phyloP scores from a whole-genome alignment of 495 filamentous ascomycete species.

The Trichoderma erinaceum region DNA sequence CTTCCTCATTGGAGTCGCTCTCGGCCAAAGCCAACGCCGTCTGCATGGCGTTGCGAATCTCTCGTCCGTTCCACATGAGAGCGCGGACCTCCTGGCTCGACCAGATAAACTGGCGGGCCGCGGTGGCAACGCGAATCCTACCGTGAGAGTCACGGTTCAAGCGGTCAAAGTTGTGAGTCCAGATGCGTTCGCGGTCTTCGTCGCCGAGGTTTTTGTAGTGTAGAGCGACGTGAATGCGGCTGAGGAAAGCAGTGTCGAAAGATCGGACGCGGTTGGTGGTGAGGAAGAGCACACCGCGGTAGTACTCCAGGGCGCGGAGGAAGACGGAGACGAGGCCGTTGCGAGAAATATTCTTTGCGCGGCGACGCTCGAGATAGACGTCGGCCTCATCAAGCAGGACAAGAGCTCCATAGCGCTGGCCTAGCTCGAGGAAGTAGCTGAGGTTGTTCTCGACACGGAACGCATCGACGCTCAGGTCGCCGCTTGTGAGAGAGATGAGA shows the following conservation, averaged over 20 bases:
- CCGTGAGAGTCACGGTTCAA: slow-evolving; percentile 28
- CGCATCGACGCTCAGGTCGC: slow-evolving; percentile 30
- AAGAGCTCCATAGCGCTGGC: slow-evolving; percentile 38
- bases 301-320: slow-evolving; percentile 38
- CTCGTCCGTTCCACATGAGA: slow-evolving; percentile 36
- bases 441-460: slow-evolving; percentile 32
- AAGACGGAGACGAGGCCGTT: slow-evolving; percentile 72
- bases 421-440: slow-evolving; percentile 34
- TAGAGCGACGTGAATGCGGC: slow-evolving; percentile 39
- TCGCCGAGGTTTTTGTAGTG: slow-evolving; percentile 33
- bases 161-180: slow-evolving; percentile 36
- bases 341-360: slow-evolving; percentile 62
- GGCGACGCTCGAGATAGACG: slow-evolving; percentile 57
- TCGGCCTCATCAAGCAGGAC: slow-evolving; percentile 42
- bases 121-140: slow-evolving; percentile 27
- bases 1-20: slow-evolving; percentile 33
- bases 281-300: slow-evolving; percentile 36
- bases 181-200: slow-evolving; percentile 32
- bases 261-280: slow-evolving; percentile 40
- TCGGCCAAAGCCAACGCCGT: slow-evolving; percentile 40
- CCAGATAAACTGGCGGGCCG: slow-evolving; percentile 28
- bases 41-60: slow-evolving; percentile 40
- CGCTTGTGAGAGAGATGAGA: slow-evolving; percentile 33
- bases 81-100: slow-evolving; percentile 24
- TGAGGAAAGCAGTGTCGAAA: slow-evolving; percentile 39